These are phyloP conservation scores for Echria macrotheca DNA, from an alignment of 495 filamentous ascomycete species.

Conservation along the genomic window DNA sequence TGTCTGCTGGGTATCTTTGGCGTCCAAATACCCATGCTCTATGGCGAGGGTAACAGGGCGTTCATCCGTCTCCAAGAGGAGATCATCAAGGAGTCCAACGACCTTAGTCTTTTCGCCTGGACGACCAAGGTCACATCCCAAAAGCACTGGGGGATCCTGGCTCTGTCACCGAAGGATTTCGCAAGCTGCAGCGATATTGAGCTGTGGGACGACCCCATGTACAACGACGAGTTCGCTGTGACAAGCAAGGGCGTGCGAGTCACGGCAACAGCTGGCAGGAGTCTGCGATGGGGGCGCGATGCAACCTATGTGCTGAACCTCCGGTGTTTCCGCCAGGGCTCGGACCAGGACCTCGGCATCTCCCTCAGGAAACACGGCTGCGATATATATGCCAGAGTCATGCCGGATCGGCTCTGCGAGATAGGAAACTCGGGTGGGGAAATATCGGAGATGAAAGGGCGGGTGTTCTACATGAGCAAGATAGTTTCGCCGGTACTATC, in stretches of 20 bases:
- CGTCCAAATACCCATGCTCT: constrained; percentile 17
- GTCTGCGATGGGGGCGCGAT: neutral
- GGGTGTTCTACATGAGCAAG: constrained; percentile 17
- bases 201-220: constrained; percentile 10
- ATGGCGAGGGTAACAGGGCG: constrained; percentile 18
- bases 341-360: constrained; percentile 10
- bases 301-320: constrained; percentile 18
- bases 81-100: constrained; percentile 16
- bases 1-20: constrained; percentile 27
- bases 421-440: neutral
- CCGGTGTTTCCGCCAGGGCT: constrained; percentile 4
- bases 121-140: neutral
- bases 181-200: neutral
- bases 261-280: constrained; percentile 8
- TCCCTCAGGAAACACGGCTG: constrained; percentile 18
- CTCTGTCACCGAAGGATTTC: constrained; percentile 10
- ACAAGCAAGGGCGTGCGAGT: constrained; percentile 17
- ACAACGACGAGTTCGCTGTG: constrained; percentile 14
- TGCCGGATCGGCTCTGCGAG: constrained; percentile 2
- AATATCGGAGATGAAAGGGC: neutral
- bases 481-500: constrained; percentile 15
- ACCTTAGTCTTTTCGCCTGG: constrained; percentile 17
- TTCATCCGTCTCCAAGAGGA: constrained; percentile 20
- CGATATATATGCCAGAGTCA: constrained; percentile 19
- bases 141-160: constrained; percentile 14